Base-by-base conservation (phyloP, 148 eudicot species). In the Amaranthus palmeri region DNA sequence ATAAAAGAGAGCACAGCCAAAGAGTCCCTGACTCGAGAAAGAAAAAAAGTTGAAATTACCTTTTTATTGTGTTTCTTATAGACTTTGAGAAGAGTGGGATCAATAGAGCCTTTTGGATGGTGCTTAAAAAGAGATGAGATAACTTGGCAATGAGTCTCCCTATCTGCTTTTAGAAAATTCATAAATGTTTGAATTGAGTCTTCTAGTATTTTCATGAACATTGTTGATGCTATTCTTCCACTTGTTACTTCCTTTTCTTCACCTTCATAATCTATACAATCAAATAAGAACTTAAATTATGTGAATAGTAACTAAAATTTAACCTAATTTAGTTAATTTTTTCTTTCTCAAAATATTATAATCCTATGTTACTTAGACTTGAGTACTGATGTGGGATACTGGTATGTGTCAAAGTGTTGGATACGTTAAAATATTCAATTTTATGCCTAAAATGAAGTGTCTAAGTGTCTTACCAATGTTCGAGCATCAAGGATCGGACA, bases 121-220 rank as follows among this genome's bases (percentile, higher is more conserved):
- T 80, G 76, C 74, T 70, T 83, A 59, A 91, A 88, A 46, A 89
- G 82, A 51, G 85, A 66, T 61, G 85, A 72, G 15, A 86, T 48
- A 61, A 81, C 72, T 60, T 85, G 90, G 64, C 85, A 88, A 71
- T 76, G 93, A 69, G 61, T 83, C 79, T 80, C 86, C 65, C 73
- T 86, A 72, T 93, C 98, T 65, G 89, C 93, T 77, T 85, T 88
- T 8, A 93, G 84, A 86, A 93, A 93, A 17, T 80, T 84, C 98
- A 89, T 88, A 81, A 89, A 93, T 41, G 97, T 89, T 72, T 74
- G 83, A 65, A 93, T 91, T 43, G 90, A 70, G 55, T 93, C 98
- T 84, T 89, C 91, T 64, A 93, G 79, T 43, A 93, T 89, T 7
- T 8, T 15, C n/a, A 89, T 77, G 69, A 93, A 93, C 25, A 82